Base-by-base conservation (phyloP, 352 stramenopile species). In the Phytophthora nicotianae region DNA sequence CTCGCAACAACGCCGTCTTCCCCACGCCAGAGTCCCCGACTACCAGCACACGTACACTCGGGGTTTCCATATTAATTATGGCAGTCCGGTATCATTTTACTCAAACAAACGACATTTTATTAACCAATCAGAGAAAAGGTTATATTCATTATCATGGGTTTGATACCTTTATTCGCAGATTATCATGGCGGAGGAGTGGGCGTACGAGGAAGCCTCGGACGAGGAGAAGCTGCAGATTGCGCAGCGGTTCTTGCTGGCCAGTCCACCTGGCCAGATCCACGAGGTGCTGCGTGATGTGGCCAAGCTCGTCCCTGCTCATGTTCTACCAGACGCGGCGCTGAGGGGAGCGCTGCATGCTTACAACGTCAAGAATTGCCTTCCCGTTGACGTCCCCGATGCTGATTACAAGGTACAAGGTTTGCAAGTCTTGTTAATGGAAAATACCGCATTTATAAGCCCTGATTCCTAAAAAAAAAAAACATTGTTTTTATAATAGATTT, bases 221-320 rank as follows among this genome's bases (percentile, higher is more conserved):
- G 83, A 96, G 59, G 90, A 97, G 75, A 96, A 97, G 82, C 74
- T 97, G 43, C 75, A 83, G 55, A 93, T 97, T 55, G 86, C 89
- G 51, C 84, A 96, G 77, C 86, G 89, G 33, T 94, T 97, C 48
- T 65, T 98, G 55, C 72, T 97, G n/a, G 90, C 89, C 11, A 95
- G 81, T 61, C 91, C 90, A 4, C 91, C 93, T 0, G 91, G 92
- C 14, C 86, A 98, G 76, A 74, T 97, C 53, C 77, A 95, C 50
- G 86, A 97, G 48, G 88, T 97, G 50, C 62, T 92, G 48, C 76
- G 77, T 62, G 89, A 97, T 66, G 81, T 96, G 20, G 77, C 70
- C 17, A 92, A 93, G 72, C 79, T 97, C n/a, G 74, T 96, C 41
- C 80, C 88, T 16, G 64, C 68, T 17, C 70, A 68, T 20, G 67